phyloP scores from a whole-genome alignment of 306 rosid species.

The Fagus sylvatica region DNA sequence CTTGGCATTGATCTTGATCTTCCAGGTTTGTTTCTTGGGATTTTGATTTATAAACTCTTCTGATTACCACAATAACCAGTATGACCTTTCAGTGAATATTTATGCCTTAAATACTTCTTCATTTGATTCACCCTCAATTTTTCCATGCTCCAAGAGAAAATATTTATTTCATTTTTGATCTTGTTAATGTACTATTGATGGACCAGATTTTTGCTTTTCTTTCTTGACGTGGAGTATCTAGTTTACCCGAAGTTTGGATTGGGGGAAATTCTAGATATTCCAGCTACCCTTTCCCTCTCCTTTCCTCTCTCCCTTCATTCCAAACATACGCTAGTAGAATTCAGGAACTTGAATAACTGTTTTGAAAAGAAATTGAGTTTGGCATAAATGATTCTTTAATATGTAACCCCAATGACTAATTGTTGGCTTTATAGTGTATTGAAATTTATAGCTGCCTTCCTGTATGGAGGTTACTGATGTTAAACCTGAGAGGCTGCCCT shows the following conservation, averaged over 20 bases:
- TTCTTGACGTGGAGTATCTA: too few species aligned
- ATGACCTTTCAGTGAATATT: not conserved
- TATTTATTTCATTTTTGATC: not conserved
- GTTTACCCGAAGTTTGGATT: too few species aligned
- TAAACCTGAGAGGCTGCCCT: not conserved
- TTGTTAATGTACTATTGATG: too few species aligned
- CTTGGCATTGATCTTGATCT: constrained; percentile 65
- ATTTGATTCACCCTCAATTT: not conserved
- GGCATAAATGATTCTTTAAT: not conserved
- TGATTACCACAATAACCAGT: not conserved
- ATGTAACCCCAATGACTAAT: not conserved
- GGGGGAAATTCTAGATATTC: too few species aligned
- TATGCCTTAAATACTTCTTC: not conserved
- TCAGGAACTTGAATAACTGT: not conserved
- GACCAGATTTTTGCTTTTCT: too few species aligned
- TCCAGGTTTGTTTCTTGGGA: constrained; percentile 62
- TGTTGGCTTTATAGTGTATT: not conserved
- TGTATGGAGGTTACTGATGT: not conserved
- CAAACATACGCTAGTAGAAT: too few species aligned
- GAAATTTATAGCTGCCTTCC: not conserved
- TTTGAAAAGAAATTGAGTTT: not conserved
- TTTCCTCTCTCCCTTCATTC: too few species aligned
- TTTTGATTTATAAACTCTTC: not conserved
- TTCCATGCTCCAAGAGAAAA: not conserved
- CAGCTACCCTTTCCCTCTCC: too few species aligned